These are phyloP conservation scores for Aspergillus texensis DNA, from an alignment of 2,329 filamentous ascomycete species.

Conservation along the genomic window DNA sequence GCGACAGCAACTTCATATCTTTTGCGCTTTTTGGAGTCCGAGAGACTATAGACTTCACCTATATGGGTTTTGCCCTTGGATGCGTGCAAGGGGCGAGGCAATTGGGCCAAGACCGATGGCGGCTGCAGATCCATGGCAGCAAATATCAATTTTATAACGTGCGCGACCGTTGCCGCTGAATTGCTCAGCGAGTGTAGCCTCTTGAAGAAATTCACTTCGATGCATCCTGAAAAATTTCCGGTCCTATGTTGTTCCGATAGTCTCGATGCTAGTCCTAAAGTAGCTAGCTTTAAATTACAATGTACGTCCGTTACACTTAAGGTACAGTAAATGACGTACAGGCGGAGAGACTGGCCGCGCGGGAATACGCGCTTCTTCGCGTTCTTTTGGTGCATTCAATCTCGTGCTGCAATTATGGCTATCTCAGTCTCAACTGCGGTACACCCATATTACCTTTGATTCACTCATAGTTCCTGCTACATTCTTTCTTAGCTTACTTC, in stretches of 20 bases:
- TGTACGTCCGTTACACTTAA: background rate
- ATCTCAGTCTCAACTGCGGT: background rate
- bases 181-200: slow-evolving; percentile 1
- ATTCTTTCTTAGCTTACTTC: background rate
- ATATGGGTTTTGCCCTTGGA: slow-evolving; percentile 45
- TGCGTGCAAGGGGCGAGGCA: slow-evolving; percentile 47
- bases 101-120: slow-evolving; percentile 48
- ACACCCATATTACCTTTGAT: background rate
- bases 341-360: slow-evolving; percentile 11
- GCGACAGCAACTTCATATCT: slow-evolving; percentile 63
- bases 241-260: slow-evolving; percentile 31
- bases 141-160: background rate
- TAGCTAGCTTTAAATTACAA: background rate
- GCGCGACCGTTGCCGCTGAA: slow-evolving; percentile 18
- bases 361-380: slow-evolving; percentile 25
- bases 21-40: slow-evolving; percentile 61
- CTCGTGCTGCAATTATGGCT: slow-evolving; percentile 17
- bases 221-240: slow-evolving; percentile 41
- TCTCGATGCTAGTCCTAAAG: slow-evolving; percentile 7
- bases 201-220: slow-evolving; percentile 23
- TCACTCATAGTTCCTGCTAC: background rate
- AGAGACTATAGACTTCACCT: slow-evolving; percentile 56
- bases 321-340: slow-evolving; percentile 23
- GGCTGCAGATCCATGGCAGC: slow-evolving; percentile 46
- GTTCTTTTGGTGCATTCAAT: slow-evolving; percentile 16